These are phyloP conservation scores for Aspergillus latus DNA, from an alignment of 2,329 filamentous ascomycete species.

Conservation along the genomic window DNA sequence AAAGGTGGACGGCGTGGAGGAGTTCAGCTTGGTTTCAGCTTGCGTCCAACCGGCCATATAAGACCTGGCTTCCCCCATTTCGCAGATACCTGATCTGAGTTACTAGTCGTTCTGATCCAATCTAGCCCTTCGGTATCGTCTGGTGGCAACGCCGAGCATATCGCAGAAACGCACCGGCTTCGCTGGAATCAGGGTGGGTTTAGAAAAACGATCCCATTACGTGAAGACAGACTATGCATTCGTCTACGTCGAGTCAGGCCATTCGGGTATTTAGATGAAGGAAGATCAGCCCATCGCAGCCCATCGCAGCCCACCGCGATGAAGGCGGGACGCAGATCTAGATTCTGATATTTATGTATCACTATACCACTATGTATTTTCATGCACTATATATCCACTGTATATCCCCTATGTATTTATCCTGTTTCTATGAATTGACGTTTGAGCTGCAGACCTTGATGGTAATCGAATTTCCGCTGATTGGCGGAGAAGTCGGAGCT, in stretches of 20 bases:
- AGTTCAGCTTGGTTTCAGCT: conserved; percentile 13
- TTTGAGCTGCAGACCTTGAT: not conserved
- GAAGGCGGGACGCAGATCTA: conserved; percentile 16
- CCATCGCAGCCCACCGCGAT: conserved; percentile 20
- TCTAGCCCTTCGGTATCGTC: conserved; percentile 34
- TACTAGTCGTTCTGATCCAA: conserved; percentile 40
- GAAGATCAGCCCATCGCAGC: no score
- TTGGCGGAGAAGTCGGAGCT: conserved; percentile 5
- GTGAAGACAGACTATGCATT: conserved; percentile 21
- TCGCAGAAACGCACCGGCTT: conserved; percentile 29
- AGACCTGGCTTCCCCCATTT: not conserved
- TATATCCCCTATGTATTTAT: not conserved
- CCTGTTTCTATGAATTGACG: not conserved
- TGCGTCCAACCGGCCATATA: conserved; percentile 3
- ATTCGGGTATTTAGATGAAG: conserved; percentile 21
- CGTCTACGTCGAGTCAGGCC: conserved; percentile 19
- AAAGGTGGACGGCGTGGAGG: not conserved
- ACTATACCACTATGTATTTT: not conserved
- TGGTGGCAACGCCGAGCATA: conserved; percentile 31
- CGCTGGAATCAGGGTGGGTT: conserved; percentile 32
- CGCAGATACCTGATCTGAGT: conserved; percentile 15
- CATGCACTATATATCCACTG: not conserved
- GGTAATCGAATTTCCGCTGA: not conserved
- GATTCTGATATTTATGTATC: conserved; percentile 3
- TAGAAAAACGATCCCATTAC: conserved; percentile 25